Base-by-base conservation (phyloP, 2,329 filamentous ascomycete genomes). In the Stemphylium vesicarium region DNA sequence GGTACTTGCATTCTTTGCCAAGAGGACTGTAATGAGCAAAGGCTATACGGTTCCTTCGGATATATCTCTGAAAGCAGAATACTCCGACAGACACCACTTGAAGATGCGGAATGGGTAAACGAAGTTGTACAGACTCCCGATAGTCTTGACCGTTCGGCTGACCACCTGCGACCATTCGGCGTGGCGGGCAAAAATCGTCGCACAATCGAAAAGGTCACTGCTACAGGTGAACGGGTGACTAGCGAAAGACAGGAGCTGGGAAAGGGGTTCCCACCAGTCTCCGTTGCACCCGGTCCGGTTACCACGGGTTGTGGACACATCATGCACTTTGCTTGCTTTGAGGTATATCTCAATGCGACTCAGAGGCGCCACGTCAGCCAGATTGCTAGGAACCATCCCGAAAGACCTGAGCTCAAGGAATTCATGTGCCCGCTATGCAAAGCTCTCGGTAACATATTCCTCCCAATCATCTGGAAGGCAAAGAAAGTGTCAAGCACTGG, bases 381-480 rank as follows among this genome's bases (percentile, higher is more conserved):
- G 73, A 96, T 99, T 74, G 93, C 95, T 7, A 85, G 95, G 12
- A 91, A 96, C 66, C 95, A 98, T 66, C 95, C 95, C 0, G 96
- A 99, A 73, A 84, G 88, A 50, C 83, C 91, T 2, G 81, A 84
- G 16, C 81, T 85, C 38, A 90, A 96, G 59, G 95, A 99, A 68
- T 99, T 99, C 73, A 90, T 98, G 50, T 99, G 95, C 65, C 95
- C 95, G 1, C 82, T 99, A 0, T 99, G 95, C 80, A 99, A 99
- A 76, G 96, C 95, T 3, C 82, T 99, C 0, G 95, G 95, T 2
- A 99, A 99, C 71, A 86, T 91, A 0, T 99, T 99, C 77, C 75
- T 99, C 33, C 96, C 96, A 0, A 92, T 99, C 58, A 88, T 96
- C 33, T 99, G 95, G 95, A 96, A 93, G 72, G 90, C 90, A 22